These are phyloP conservation scores for Scolecobasidium constrictum DNA, from an alignment of 2,329 filamentous ascomycete genomes.

Conservation along the genomic window DNA sequence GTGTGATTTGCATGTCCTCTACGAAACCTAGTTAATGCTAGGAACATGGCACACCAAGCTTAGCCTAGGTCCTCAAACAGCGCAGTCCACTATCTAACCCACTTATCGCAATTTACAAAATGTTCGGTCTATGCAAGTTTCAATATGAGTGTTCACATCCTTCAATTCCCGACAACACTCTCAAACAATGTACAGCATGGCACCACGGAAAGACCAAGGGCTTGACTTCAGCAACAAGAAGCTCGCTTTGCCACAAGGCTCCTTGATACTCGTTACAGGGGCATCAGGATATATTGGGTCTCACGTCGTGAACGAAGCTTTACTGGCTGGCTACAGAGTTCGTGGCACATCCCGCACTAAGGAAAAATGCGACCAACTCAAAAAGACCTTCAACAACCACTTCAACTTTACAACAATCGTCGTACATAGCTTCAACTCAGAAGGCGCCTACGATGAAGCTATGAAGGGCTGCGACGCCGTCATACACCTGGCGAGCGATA, in stretches of 20 bases:
- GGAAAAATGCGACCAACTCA: slow-evolving; percentile 16
- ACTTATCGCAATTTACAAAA: too few species aligned
- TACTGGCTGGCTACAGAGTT: slow-evolving; percentile 22
- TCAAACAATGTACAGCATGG: too few species aligned
- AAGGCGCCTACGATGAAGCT: neutral
- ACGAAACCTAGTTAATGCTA: too few species aligned
- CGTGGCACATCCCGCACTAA: slow-evolving; percentile 16
- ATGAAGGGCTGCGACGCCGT: slow-evolving; percentile 2
- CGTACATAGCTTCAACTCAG: neutral
- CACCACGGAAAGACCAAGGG: too few species aligned
- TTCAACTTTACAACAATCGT: neutral
- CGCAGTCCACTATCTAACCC: too few species aligned
- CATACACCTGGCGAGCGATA: slow-evolving; percentile 7
- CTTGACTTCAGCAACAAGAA: too few species aligned
- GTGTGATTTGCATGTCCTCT: too few species aligned
- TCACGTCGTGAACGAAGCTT: slow-evolving; percentile 21
- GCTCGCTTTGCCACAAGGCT: slow-evolving; percentile 14
- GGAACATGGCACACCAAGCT: too few species aligned
- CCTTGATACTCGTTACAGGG: slow-evolving; percentile 23
- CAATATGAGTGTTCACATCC: too few species aligned
- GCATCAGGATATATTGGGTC: slow-evolving; percentile 24
- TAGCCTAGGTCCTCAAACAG: too few species aligned
- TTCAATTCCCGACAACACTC: too few species aligned
- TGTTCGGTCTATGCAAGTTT: too few species aligned
- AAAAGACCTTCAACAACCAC: slow-evolving; percentile 17